phyloP scores from a whole-genome alignment of 2,329 filamentous ascomycete species.

The Pochonia chlamydosporia region DNA sequence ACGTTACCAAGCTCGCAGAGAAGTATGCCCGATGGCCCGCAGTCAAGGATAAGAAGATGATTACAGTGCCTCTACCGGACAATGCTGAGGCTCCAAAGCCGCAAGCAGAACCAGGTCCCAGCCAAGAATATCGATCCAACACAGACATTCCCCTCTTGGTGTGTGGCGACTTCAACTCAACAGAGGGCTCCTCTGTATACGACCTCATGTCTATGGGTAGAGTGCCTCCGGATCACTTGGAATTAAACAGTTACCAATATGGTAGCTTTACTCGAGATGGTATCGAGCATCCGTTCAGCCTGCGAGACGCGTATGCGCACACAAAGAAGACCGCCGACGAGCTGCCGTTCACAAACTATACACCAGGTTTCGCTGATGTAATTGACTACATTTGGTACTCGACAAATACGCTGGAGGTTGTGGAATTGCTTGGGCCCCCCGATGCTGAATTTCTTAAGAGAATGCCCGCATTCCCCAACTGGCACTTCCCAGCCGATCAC shows the following conservation, averaged over 20 bases:
- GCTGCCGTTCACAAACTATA: conserved; percentile 93
- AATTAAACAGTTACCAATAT: conserved; percentile 77
- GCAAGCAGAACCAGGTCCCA: conserved; percentile 65
- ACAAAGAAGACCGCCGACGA: conserved; percentile 79
- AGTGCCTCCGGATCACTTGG: conserved; percentile 71
- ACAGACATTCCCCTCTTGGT: conserved; percentile 86
- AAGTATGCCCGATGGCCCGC: conserved; percentile 75
- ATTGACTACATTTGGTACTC: conserved; percentile 99
- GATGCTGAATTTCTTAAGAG: conserved; percentile 79
- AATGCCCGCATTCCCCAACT: conserved; percentile 88
- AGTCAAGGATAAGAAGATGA: conserved; percentile 72
- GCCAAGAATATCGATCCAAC: conserved; percentile 78
- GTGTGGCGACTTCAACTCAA: conserved; percentile 95
- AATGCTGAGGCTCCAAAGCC: conserved; percentile 42
- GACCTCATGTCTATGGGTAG: conserved; percentile 79
- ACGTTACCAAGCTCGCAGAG: conserved; percentile 79
- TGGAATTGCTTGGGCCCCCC: conserved; percentile 77
- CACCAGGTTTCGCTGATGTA: conserved; percentile 83
- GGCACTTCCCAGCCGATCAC: conserved; percentile 91
- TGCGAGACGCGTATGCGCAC: conserved; percentile 83
- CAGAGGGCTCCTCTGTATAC: conserved; percentile 80
- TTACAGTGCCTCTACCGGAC: conserved; percentile 35
- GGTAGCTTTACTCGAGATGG: conserved; percentile 89
- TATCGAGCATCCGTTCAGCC: conserved; percentile 88
- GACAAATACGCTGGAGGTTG: conserved; percentile 79